phyloP scores from a whole-genome alignment of 257 asterid species.

The Przewalskia tangutica region DNA sequence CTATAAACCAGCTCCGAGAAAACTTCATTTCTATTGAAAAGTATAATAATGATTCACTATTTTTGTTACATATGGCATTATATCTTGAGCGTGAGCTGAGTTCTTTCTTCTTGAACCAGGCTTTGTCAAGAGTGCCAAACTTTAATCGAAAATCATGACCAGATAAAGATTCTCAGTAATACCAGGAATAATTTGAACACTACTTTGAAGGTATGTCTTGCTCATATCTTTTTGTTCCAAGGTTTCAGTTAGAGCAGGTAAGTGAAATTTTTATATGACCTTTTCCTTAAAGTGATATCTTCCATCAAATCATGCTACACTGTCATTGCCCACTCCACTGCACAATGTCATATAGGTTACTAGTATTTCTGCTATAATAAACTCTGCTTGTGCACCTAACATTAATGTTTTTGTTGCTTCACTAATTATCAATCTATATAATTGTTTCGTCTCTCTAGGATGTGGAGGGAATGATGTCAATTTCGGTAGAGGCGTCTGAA shows the following conservation, averaged over 20 bases:
- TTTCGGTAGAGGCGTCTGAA: slow-evolving; percentile 86
- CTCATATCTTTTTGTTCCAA: neutral
- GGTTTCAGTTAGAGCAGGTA: neutral
- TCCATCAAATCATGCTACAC: neutral
- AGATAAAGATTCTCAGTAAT: slow-evolving; percentile 93
- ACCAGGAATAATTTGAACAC: slow-evolving; percentile 91
- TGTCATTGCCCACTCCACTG: neutral
- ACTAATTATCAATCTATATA: neutral
- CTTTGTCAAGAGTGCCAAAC: slow-evolving; percentile 95
- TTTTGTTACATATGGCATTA: neutral
- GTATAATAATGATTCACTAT: slow-evolving; percentile 28
- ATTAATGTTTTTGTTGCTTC: neutral
- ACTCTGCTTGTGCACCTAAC: neutral
- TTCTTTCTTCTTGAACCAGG: slow-evolving; percentile 31
- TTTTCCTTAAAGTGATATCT: neutral
- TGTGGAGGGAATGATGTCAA: slow-evolving; percentile 99
- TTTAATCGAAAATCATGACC: slow-evolving; percentile 92
- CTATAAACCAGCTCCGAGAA: slow-evolving; percentile 60
- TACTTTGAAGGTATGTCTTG: slow-evolving; percentile 63
- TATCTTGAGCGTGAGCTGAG: slow-evolving; percentile 2
- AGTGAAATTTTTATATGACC: neutral
- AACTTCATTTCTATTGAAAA: slow-evolving; percentile 84
- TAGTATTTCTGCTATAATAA: neutral
- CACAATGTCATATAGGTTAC: neutral
- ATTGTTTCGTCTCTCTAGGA: slow-evolving; percentile 42